These are phyloP conservation scores for Suillus fuscotomentosus DNA, from an alignment of 768 basidiomycete genomes.

Conservation along the genomic window DNA sequence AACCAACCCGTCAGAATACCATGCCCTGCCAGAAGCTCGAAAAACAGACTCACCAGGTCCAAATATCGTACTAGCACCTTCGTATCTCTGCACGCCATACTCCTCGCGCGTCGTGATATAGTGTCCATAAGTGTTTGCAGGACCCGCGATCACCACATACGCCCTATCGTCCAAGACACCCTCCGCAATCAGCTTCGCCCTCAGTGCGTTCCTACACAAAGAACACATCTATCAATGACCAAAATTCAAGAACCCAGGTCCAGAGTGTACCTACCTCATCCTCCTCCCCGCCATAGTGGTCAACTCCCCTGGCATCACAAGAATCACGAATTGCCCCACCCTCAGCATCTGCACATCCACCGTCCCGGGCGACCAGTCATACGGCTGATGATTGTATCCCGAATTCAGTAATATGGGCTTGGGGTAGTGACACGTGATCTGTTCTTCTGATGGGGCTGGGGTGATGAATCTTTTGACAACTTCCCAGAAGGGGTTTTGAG, in stretches of 20 bases:
- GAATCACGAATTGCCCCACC: conserved; percentile 71
- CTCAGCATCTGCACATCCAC: conserved; percentile 80
- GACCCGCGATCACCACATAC: conserved; percentile 76
- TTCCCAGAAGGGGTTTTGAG: conserved; percentile 81
- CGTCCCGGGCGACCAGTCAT: conserved; percentile 71
- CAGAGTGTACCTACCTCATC: conserved; percentile 50
- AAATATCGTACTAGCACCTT: conserved; percentile 79
- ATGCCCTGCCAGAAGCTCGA: neutral
- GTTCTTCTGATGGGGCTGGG: conserved; percentile 57
- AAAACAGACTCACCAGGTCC: conserved; percentile 58
- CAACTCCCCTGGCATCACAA: conserved; percentile 75
- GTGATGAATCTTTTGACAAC: conserved; percentile 73
- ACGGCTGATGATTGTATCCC: conserved; percentile 68
- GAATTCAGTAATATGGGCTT: conserved; percentile 81
- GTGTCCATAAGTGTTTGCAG: conserved; percentile 80
- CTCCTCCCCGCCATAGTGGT: conserved; percentile 84
- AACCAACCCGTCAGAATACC: neutral
- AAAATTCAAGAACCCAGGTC: neutral
- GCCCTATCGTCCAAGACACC: conserved; percentile 65
- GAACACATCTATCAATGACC: neutral
- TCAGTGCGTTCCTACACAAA: conserved; percentile 57
- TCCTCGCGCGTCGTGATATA: conserved; percentile 74
- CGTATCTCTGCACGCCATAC: conserved; percentile 73
- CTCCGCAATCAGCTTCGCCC: conserved; percentile 59
- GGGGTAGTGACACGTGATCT: conserved; percentile 69